These are phyloP conservation scores for Xerocomellus amylosporus DNA, from an alignment of 768 basidiomycete genomes.

Conservation along the genomic window DNA sequence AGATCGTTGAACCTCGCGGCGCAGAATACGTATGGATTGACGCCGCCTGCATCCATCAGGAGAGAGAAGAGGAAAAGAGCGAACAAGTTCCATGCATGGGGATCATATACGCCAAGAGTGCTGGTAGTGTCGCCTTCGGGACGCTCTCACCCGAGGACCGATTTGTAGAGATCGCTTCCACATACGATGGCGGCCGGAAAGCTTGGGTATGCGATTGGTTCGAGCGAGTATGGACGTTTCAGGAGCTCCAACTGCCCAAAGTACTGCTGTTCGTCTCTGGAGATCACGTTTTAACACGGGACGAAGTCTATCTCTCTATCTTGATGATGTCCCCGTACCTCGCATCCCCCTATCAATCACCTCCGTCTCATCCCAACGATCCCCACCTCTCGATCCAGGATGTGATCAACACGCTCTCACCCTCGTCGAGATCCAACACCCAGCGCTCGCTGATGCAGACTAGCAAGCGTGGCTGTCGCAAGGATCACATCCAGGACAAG, in stretches of 20 bases:
- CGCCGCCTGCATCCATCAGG: constrained; percentile 8
- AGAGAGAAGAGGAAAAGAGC: background rate
- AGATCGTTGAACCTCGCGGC: background rate
- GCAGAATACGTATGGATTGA: constrained; percentile 11
- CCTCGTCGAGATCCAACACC: background rate
- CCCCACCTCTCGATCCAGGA: constrained; percentile 4
- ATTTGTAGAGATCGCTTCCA: background rate
- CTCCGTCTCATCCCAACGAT: background rate
- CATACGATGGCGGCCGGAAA: constrained; percentile 4
- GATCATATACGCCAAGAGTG: constrained; percentile 5
- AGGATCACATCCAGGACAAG: background rate
- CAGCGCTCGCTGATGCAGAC: constrained; percentile 13
- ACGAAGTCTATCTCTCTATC: constrained; percentile 8
- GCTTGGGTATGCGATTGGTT: constrained; percentile 15
- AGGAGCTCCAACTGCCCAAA: constrained; percentile 10
- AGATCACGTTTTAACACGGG: constrained; percentile 1
- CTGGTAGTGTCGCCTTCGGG: constrained; percentile 12
- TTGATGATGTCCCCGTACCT: constrained; percentile 14
- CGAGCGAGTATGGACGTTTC: constrained; percentile 15
- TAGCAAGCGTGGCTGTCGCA: background rate
- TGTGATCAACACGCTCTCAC: constrained; percentile 9
- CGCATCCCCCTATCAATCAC: background rate
- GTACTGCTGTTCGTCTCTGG: constrained; percentile 9
- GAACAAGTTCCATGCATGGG: constrained; percentile 8
- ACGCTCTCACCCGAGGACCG: background rate